These are phyloP conservation scores for Rhytidhysteron rufulum DNA, from an alignment of 2,329 filamentous ascomycete species.

Conservation along the genomic window DNA sequence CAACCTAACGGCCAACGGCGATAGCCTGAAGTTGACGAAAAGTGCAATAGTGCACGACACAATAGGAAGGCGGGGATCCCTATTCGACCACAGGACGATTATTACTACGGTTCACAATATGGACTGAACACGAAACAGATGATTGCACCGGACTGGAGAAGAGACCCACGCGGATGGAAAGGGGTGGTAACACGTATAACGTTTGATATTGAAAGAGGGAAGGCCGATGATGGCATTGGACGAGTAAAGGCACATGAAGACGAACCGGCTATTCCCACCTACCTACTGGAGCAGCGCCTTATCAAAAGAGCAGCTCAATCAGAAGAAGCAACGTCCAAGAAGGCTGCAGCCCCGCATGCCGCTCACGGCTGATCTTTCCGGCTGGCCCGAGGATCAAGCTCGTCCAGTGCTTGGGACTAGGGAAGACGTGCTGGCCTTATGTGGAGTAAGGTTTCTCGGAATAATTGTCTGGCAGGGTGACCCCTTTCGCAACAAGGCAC, in stretches of 20 bases:
- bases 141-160: conserved; percentile 10
- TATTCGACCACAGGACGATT: conserved; percentile 3
- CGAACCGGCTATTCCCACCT: conserved; percentile 10
- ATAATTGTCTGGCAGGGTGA: too few relatives aligned
- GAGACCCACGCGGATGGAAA: conserved; percentile 9
- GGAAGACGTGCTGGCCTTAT: not conserved
- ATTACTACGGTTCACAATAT: conserved; percentile 10
- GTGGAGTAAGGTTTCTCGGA: not conserved
- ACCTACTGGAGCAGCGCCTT: conserved; percentile 3
- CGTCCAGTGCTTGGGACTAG: not conserved
- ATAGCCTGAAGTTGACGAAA: too few relatives aligned
- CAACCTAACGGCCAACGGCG: too few relatives aligned
- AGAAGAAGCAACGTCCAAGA: not conserved
- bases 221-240: conserved; percentile 8
- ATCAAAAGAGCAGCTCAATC: not conserved
- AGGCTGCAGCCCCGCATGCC: not conserved
- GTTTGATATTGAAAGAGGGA: conserved; percentile 4
- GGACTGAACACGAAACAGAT: conserved; percentile 9
- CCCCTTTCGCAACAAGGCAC: too few relatives aligned
- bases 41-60: too few relatives aligned
- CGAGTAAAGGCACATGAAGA: not conserved
- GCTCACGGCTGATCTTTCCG: conserved; percentile 6
- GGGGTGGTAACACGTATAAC: conserved; percentile 6
- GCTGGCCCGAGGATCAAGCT: conserved; percentile 1
- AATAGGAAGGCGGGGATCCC: conserved; percentile 3